Evolutionary conservation across 129 eudicot genomes (phyloP), one percentile per base, ranked within the genome.

Genomic region (Artemisia tridentata): DNA sequence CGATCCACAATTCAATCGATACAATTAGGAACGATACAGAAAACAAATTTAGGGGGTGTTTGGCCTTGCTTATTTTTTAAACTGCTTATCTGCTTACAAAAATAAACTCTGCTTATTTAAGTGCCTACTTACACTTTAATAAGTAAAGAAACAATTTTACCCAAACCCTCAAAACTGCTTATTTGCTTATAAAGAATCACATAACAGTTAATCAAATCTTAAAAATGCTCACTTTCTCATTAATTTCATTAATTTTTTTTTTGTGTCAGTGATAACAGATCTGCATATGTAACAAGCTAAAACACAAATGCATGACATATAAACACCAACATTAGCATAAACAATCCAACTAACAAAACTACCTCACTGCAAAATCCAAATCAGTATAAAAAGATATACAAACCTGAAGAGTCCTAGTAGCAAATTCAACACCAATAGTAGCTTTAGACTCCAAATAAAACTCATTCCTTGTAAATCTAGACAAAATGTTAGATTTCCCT

Each of bases 361-460:
- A 13, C 5, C 47, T 23, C 2, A 60, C 7, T n/a, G 3, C 3
- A 25, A 29, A 73, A 18, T 48, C 57, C 25, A n/a, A 65, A 75
- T 38, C 62, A 65, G 66, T 34, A 31, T 0, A 74, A 52, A 41
- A 54, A 51, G 50, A 50, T 5, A 50, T 5, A 13, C 14, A 52
- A 69, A 77, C 81, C 81, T 77, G 76, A n/a, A 77, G 81, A 41
- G 76, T 77, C 71, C 76, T 77, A 3, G 81, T 77, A 51, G 81
- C 81, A 77, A 77, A 77, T 63, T 77, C 81, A 63, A 77, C 81
- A 3, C 81, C 81, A 69, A 77, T 77, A 12, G 81, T 77, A 13
- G 81, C 76, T 70, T 77, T 77, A 17, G 81, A 77, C 71, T 77
- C 81, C 66, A 77, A 64, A 64, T 61, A 29, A 29, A 77, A 77